Evolutionary conservation across 768 basidiomycete genomes (phyloP).

Genomic region (Termitomyces sp.): DNA sequence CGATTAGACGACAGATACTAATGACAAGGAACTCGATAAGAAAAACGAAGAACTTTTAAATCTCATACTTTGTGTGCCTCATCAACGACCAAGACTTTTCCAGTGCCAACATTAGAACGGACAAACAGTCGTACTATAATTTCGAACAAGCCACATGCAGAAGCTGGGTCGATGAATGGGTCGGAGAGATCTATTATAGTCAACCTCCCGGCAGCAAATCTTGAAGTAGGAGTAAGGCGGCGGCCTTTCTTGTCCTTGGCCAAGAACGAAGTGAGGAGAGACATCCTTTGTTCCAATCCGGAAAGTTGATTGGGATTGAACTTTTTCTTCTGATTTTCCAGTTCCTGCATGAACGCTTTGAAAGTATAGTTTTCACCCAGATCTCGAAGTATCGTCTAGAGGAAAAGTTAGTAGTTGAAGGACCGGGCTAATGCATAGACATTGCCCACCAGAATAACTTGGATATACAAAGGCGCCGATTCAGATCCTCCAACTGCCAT

Average conservation of each 20-base stretch:
- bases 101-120: constrained; percentile 50
- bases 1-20: constrained; percentile 54
- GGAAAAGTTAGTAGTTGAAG: background rate
- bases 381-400: constrained; percentile 52
- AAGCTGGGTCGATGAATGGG: constrained; percentile 61
- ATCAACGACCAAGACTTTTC: constrained; percentile 67
- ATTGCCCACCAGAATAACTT: constrained; percentile 53
- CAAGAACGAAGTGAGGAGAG: constrained; percentile 54
- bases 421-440: background rate
- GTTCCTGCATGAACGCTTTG: constrained; percentile 36
- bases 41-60: background rate
- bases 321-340: constrained; percentile 39
- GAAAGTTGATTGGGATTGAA: constrained; percentile 54
- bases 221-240: constrained; percentile 10
- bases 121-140: constrained; percentile 63
- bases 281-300: constrained; percentile 59
- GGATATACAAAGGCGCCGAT: constrained; percentile 62
- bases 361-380: constrained; percentile 58
- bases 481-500: constrained; percentile 66
- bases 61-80: constrained; percentile 65
- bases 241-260: constrained; percentile 18
- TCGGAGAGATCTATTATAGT: constrained; percentile 71
- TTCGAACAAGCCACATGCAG: constrained; percentile 68
- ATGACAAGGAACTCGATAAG: background rate
- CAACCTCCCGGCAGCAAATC: constrained; percentile 52